Evolutionary conservation across 176 grass and related monocot species (phyloP).

Genomic region (Hsuehochloa calcarea): DNA sequence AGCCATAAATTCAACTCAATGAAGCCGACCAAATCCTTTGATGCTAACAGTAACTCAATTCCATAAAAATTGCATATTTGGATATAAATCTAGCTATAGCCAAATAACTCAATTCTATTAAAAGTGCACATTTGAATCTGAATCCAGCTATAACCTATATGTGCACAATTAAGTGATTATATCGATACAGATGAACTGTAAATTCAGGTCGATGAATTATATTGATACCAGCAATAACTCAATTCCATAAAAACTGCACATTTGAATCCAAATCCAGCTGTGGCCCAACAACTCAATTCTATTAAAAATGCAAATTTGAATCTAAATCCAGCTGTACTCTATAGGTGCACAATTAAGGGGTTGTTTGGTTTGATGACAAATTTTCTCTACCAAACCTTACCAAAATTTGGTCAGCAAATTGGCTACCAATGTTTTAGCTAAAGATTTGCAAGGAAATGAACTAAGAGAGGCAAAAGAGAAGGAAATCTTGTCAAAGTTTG

Average conservation of each 20-base stretch:
- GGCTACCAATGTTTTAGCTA: too few species aligned
- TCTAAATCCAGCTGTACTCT: neutral
- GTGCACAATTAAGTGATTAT: too few species aligned
- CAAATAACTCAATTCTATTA: neutral
- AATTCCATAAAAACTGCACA: neutral
- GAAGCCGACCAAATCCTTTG: neutral
- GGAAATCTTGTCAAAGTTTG: too few species aligned
- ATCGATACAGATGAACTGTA: neutral
- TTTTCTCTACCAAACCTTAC: too few species aligned
- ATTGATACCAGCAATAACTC: neutral
- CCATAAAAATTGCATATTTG: neutral
- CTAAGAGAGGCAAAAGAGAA: too few species aligned
- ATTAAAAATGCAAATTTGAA: neutral
- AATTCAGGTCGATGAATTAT: neutral
- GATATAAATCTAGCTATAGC: neutral
- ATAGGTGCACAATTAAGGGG: too few species aligned
- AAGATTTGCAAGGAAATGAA: too few species aligned
- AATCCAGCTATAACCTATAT: neutral
- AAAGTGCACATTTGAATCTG: neutral
- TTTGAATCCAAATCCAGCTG: neutral
- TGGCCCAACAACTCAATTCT: too few species aligned
- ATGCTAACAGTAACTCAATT: neutral
- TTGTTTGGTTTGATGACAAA: too few species aligned
- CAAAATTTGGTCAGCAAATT: too few species aligned
- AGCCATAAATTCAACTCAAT: neutral